Conservation (phyloP, 345 rosid species). For the Cardamine resedifolia region DNA sequence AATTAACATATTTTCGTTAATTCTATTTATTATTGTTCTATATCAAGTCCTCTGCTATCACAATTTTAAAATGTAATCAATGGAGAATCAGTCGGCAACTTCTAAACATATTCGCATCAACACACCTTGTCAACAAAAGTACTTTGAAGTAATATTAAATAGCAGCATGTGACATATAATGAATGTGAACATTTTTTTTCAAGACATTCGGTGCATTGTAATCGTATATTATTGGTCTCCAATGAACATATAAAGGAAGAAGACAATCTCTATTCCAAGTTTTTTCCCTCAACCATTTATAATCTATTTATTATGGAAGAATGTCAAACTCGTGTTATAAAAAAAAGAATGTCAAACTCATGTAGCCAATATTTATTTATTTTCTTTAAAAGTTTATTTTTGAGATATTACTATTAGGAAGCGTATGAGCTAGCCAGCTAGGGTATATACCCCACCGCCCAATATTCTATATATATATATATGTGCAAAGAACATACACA, state of each 20-base stretch:
- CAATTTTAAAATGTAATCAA: neutral
- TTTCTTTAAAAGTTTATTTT: neutral
- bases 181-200: slow-evolving; percentile 20
- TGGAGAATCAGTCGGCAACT: slow-evolving; percentile 18
- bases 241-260: slow-evolving; percentile 17
- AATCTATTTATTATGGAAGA: slow-evolving; percentile 29
- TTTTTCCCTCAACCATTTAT: slow-evolving; percentile 1
- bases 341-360: slow-evolving; percentile 32
- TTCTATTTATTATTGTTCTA: neutral
- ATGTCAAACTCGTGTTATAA: slow-evolving; percentile 31
- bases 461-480: slow-evolving; percentile 33
- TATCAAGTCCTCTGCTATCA: neutral
- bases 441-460: slow-evolving; percentile 30
- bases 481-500: slow-evolving; percentile 29
- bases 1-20: neutral
- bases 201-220: slow-evolving; percentile 18
- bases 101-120: slow-evolving; percentile 21
- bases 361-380: neutral
- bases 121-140: slow-evolving; percentile 30
- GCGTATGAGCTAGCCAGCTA: slow-evolving; percentile 31
- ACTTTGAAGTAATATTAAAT: slow-evolving; percentile 24
- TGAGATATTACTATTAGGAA: slow-evolving; percentile 25
- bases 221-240: slow-evolving; percentile 6
- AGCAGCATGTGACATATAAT: slow-evolving; percentile 21
- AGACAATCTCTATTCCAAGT: slow-evolving; percentile 9